Evolutionary conservation across 306 rosid species (phyloP), one percentile per base, ranked within the genome.

Genomic region (Prunus dulcis): DNA sequence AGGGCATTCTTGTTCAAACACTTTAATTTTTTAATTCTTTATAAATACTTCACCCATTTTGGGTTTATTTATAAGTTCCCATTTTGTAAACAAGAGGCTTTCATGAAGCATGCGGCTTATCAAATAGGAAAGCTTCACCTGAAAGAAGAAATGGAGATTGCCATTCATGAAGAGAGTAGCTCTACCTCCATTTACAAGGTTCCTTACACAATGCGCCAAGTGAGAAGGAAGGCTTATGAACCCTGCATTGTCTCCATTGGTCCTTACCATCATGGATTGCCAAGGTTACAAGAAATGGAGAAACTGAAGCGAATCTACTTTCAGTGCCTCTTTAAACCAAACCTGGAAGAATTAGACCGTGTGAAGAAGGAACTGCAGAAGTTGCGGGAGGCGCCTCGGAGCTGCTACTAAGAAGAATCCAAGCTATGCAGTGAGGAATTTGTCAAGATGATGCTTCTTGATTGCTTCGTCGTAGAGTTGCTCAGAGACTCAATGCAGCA

Each of bases 391-490:
- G 46, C 6, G 2, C 74, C 78, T 38, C 56, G 78, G 17, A 41
- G 23, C 18, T 85, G 73, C 71, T 85, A 85, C 81, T 18, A 22
- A 22, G 84, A 68, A 1, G 53, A 78, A 5, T 41, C 82, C 72
- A 53, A 45, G 49, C 64, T 78, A 0, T 62, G 76, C 69, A 73
- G 74, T 0, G 80, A 85, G 0, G 76, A 81, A 34, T 85, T 87
- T 69, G 82, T 73, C 0, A 32, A 78, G 49, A 86, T 82, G 90
- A 76, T 79, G 87, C 43, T 86, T 1, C 18, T 79, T 15, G 86
- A 83, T 18, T 78, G 85, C 57, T 86, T 83, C 64, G 51, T 83
- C 20, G 20, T 83, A 50, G 82, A 82, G 41, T 67, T 86, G 41
- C 72, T 87, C 30, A 82, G 76, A 76, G 87, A 84, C 12, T 41